Evolutionary conservation across 495 filamentous ascomycete genomes (phyloP), one percentile per base, ranked within the genome.

Genomic region (Penicillium maclennaniae): DNA sequence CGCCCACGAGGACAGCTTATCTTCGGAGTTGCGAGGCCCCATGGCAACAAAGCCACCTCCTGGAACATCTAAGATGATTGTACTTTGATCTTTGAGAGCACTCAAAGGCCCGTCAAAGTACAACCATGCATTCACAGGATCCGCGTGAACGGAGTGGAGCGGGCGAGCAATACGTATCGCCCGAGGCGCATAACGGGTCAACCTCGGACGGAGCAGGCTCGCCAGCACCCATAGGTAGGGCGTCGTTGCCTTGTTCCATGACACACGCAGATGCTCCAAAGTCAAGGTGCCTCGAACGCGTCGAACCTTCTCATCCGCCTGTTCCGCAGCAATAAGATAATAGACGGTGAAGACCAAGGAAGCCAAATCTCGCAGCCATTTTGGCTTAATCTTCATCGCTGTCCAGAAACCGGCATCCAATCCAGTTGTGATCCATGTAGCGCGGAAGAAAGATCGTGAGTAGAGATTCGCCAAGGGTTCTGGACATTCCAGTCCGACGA

Each of bases 341-440:
- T 96, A 97, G 1, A 84, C 64, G 1, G 85, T 86, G 64, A 96
- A 97, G 20, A 88, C 76, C 19, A 98, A 77, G 54, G 87, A 91
- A 4, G 84, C 81, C 15, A 95, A 62, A 65, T 97, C 92, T 21
- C 89, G 79, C 16, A 95, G 63, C 87, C 87, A 91, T 60, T 89
- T 92, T 48, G 77, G 81, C 43, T 80, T 81, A 45, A 98, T 88
- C 49, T 83, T 86, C 93, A 98, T 98, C 6, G 93, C 95, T 0
- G 91, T 95, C 93, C 93, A 98, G 69, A 96, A 98, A 0, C 93
- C 93, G 9, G 93, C 93, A 66, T 98, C 93, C 51, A 98, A 69
- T 0, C 90, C 93, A 0, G 93, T 98, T 37, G 92, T 86, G 20
- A 96, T 83, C 93, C 92, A 97, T 75, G 93, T 97, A 62, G 93